Evolutionary conservation across 805 yeast species (phyloP).

Genomic region (Candida pini): DNA sequence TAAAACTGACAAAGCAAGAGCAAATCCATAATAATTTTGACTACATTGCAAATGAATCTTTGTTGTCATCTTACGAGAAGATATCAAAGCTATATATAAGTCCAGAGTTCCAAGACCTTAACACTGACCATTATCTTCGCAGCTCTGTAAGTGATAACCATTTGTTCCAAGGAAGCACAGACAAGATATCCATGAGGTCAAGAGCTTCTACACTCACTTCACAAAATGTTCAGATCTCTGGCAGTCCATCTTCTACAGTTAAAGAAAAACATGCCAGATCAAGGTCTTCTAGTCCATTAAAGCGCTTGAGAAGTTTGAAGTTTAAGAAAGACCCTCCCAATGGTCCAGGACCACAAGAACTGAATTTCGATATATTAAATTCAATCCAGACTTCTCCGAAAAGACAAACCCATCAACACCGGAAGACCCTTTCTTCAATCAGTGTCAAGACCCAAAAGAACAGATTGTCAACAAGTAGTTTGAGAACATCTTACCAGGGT

Average conservation of each 20-base stretch:
- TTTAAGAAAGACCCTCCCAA: conserved; percentile 11
- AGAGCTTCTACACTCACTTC: conserved; percentile 7
- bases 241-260: conserved; percentile 1
- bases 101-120: too few species aligned
- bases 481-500: conserved; percentile 13
- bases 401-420: conserved; percentile 11
- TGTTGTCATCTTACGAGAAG: too few species aligned
- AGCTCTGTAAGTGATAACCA: too few species aligned
- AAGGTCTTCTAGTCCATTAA: conserved; percentile 23
- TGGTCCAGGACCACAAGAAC: conserved; percentile 19
- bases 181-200: too few species aligned
- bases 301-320: conserved; percentile 20
- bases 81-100: too few species aligned
- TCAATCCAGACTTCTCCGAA: conserved; percentile 24
- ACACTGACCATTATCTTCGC: too few species aligned
- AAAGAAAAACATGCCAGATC: conserved; percentile 10
- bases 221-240: neutral
- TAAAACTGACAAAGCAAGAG: conserved; percentile 4
- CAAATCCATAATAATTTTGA: too few species aligned
- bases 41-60: too few species aligned
- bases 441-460: too few species aligned
- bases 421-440: conserved; percentile 13
- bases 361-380: conserved; percentile 24
- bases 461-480: conserved; percentile 11
- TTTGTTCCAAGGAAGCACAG: too few species aligned